A percentile compares a stretch with the other conserved stretches of the same genome.
Conservation (phyloP, 176 grass and related monocot genomes). For the Carex parvula region DNA sequence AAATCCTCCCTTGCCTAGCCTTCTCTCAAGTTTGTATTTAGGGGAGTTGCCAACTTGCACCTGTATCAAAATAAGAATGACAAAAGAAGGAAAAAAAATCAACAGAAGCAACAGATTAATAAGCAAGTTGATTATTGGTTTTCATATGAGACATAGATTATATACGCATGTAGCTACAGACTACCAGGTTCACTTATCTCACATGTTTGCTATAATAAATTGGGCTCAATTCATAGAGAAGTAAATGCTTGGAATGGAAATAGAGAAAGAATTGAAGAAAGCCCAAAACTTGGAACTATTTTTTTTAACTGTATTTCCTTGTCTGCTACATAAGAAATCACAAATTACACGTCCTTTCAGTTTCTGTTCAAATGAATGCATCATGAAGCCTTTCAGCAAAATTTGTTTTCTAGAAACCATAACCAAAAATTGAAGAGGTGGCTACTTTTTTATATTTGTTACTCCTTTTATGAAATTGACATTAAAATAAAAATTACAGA, state of each 20-base stretch:
- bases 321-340: not conserved
- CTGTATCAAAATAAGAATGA: constrained; percentile 34
- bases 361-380: not conserved
- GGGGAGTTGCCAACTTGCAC: constrained; percentile 89
- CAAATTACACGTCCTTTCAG: not conserved
- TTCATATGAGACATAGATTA: not conserved
- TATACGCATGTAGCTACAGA: not conserved
- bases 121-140: not conserved
- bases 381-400: not conserved
- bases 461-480: not conserved
- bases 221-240: not conserved
- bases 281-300: not conserved
- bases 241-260: not conserved
- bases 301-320: not conserved
- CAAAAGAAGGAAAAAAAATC: not conserved
- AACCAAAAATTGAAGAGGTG: too few relatives aligned
- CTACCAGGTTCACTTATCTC: not conserved
- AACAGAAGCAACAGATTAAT: not conserved
- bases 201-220: not conserved
- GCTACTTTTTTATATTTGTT: not conserved
- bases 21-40: constrained; percentile 74
- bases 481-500: not conserved
- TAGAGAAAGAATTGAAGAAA: not conserved
- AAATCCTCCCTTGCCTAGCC: constrained; percentile 97
- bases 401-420: not conserved